These are phyloP conservation scores for Handroanthus guayacan DNA, from an alignment of 257 asterid genomes.

Conservation along the genomic window DNA sequence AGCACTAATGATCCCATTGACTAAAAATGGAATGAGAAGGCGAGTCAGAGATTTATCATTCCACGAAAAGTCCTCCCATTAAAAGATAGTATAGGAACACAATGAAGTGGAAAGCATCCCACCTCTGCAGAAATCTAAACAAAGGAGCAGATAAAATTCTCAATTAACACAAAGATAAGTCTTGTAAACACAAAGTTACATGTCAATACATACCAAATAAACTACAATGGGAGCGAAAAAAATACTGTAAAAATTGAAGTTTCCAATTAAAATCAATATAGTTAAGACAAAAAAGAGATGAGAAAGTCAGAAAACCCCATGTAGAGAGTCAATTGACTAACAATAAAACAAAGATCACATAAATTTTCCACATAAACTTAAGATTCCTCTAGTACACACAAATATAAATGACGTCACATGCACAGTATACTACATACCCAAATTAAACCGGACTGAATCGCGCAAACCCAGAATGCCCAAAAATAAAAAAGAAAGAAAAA, in stretches of 20 bases:
- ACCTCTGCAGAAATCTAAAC: not conserved
- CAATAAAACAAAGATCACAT: not conserved
- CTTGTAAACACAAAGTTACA: not conserved
- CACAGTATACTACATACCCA: constrained; percentile 12
- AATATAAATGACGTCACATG: not conserved
- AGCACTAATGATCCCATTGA: too few relatives aligned
- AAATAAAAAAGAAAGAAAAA: not conserved
- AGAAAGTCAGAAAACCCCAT: not conserved
- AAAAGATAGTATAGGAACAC: not conserved
- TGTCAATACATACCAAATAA: constrained; percentile 3
- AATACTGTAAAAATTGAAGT: constrained; percentile 10
- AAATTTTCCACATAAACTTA: not conserved
- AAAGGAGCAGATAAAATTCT: not conserved
- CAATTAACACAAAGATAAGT: not conserved
- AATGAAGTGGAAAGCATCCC: not conserved
- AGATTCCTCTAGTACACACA: constrained; percentile 1
- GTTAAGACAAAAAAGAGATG: not conserved
- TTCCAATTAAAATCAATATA: not conserved
- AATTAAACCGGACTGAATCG: constrained; percentile 1
- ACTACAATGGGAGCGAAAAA: not conserved
- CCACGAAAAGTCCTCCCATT: too few relatives aligned
- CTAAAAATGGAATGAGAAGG: too few relatives aligned
- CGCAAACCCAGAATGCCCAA: not conserved
- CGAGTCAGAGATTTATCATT: too few relatives aligned
- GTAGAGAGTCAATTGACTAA: not conserved